A percentile compares a stretch with the other conserved stretches of the same genome.
Evolutionary conservation across 2,329 filamentous ascomycete species (phyloP).

Genomic region (Pseudocercospora vitis): DNA sequence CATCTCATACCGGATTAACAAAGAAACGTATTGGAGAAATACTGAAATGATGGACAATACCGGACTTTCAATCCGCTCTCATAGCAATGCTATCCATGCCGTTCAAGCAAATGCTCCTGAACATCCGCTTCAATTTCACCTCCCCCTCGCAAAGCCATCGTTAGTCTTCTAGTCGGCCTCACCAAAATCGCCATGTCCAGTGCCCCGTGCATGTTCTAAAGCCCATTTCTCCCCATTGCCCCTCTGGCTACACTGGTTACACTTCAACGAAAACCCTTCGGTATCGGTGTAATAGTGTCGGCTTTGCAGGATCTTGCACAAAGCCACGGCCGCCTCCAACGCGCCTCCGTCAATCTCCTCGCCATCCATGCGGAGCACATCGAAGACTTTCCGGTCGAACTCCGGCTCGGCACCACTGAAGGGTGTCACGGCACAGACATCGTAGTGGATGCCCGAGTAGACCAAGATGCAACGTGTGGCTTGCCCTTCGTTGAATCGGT

Average conservation of each 20-base stretch:
- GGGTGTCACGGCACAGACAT: constrained; percentile 76
- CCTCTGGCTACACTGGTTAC: constrained; percentile 69
- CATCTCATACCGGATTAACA: no score
- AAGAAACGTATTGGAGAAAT: no score
- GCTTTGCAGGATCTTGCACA: constrained; percentile 61
- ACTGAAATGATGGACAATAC: no score
- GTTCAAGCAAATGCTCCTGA: no score
- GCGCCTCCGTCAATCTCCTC: constrained; percentile 53
- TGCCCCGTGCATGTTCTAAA: constrained; percentile 60
- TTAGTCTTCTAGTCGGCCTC: no score
- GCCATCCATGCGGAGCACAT: constrained; percentile 42
- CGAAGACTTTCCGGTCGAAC: constrained; percentile 75
- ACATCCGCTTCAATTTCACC: no score
- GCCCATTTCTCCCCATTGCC: constrained; percentile 67
- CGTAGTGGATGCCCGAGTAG: constrained; percentile 92
- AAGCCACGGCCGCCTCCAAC: constrained; percentile 57
- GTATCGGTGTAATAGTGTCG: constrained; percentile 89
- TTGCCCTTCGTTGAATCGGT: constrained; percentile 76
- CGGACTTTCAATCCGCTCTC: no score
- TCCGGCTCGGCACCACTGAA: constrained; percentile 65
- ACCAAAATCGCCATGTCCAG: constrained; percentile 59
- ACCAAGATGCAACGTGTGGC: constrained; percentile 73
- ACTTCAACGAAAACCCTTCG: constrained; percentile 72
- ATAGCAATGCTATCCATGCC: no score
- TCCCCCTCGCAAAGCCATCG: no score